Evolutionary conservation across 75 land plant genomes (phyloP).

Genomic region (Cunninghamia lanceolata): DNA sequence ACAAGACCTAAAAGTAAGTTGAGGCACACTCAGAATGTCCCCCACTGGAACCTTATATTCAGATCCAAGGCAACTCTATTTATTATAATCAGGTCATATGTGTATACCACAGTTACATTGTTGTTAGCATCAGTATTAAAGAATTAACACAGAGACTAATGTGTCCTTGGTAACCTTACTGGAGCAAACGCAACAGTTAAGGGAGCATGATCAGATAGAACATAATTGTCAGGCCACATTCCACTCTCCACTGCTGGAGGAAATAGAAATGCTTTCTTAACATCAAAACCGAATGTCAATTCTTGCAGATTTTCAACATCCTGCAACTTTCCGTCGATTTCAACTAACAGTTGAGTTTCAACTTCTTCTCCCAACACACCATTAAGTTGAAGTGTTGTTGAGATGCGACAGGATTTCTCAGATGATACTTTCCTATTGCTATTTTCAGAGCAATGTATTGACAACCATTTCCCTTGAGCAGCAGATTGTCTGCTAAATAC

Average conservation of each 20-base stretch:
- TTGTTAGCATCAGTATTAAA: not conserved
- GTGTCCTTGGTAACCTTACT: not conserved
- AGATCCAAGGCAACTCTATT: not conserved
- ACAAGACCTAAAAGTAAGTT: not conserved
- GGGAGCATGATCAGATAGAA: slow-evolving; percentile 84
- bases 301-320: slow-evolving; percentile 6
- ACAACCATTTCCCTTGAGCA: not conserved
- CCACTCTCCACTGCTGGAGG: slow-evolving; percentile 89
- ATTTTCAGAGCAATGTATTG: not conserved
- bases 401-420: not conserved
- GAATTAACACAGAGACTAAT: not conserved
- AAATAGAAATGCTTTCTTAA: slow-evolving; percentile 70
- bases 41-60: not conserved
- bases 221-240: slow-evolving; percentile 84
- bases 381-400: not conserved
- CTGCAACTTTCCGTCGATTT: not conserved
- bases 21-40: not conserved
- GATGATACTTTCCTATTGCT: not conserved
- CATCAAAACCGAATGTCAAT: slow-evolving; percentile 49
- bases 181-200: slow-evolving; percentile 73
- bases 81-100: not conserved
- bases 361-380: not conserved
- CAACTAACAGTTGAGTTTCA: not conserved
- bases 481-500: not conserved
- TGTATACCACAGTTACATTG: not conserved